These are phyloP conservation scores for Nicotiana sylvestris DNA, from an alignment of 257 asterid species.

Conservation along the genomic window DNA sequence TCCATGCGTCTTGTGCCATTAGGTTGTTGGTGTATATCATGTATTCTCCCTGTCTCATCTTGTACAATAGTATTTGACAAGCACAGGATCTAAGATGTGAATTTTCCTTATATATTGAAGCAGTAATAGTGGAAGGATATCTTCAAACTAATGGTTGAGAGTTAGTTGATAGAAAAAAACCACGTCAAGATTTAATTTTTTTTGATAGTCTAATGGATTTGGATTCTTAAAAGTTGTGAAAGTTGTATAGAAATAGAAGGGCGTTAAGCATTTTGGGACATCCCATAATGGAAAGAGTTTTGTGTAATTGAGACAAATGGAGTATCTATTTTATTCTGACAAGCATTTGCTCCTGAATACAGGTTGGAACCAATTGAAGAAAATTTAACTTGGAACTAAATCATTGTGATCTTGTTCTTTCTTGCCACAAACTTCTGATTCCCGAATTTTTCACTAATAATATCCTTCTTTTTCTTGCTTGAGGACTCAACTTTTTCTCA, in stretches of 20 bases:
- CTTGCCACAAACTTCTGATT: too few species aligned
- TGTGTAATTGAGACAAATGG: not conserved
- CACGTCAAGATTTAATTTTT: not conserved
- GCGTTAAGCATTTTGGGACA: not conserved
- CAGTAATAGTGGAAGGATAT: not conserved
- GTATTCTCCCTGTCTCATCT: not conserved
- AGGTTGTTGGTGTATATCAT: not conserved
- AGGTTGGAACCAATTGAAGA: not conserved
- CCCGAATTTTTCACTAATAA: not conserved
- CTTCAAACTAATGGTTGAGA: not conserved
- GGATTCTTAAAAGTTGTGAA: not conserved
- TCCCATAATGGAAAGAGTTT: not conserved
- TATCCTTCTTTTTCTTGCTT: not conserved
- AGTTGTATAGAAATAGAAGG: not conserved
- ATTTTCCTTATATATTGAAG: not conserved
- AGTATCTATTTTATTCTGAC: not conserved
- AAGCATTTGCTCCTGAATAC: not conserved
- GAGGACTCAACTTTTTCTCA: not conserved
- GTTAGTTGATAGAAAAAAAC: not conserved
- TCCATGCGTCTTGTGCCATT: not conserved
- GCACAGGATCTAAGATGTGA: not conserved
- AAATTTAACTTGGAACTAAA: too few species aligned
- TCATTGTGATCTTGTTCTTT: too few species aligned
- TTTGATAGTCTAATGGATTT: too few species aligned
- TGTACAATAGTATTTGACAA: not conserved